These are phyloP conservation scores for Mycena epipterygia DNA, from an alignment of 768 basidiomycete species.

Conservation along the genomic window DNA sequence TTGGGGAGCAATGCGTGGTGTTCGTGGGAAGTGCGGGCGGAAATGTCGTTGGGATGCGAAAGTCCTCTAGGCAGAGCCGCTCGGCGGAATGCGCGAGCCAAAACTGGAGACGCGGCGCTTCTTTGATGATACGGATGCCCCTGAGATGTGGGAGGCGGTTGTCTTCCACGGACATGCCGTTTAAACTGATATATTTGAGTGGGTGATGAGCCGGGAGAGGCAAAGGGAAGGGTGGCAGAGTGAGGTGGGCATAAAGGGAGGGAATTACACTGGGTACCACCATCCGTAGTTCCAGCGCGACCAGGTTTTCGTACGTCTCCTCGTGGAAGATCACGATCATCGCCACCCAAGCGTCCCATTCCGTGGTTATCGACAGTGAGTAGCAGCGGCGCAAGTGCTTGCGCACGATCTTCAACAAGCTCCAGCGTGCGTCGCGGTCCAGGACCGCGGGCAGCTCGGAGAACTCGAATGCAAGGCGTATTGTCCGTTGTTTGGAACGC, in stretches of 20 bases:
- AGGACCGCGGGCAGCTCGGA: not conserved
- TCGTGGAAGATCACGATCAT: not conserved
- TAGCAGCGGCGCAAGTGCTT: not conserved
- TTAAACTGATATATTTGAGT: not conserved
- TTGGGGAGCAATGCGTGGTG: not conserved
- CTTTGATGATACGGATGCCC: not conserved
- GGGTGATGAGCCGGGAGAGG: not conserved
- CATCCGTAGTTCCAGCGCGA: not conserved
- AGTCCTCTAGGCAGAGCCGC: not conserved
- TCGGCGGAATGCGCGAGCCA: not conserved
- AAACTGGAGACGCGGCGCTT: not conserved
- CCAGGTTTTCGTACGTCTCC: not conserved
- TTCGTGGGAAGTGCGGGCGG: no score
- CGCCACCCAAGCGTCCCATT: not conserved
- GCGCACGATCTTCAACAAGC: not conserved
- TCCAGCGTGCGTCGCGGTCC: not conserved
- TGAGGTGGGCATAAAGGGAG: not conserved
- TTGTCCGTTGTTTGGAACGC: not conserved
- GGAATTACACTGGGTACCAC: not conserved
- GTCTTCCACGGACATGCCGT: not conserved
- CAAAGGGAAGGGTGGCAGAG: not conserved
- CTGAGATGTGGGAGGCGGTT: not conserved
- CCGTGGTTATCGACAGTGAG: not conserved
- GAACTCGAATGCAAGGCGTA: not conserved
- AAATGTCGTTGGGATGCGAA: not conserved